Evolutionary conservation across 352 stramenopile genomes (phyloP).

Genomic region (Phytophthora hibernalis): DNA sequence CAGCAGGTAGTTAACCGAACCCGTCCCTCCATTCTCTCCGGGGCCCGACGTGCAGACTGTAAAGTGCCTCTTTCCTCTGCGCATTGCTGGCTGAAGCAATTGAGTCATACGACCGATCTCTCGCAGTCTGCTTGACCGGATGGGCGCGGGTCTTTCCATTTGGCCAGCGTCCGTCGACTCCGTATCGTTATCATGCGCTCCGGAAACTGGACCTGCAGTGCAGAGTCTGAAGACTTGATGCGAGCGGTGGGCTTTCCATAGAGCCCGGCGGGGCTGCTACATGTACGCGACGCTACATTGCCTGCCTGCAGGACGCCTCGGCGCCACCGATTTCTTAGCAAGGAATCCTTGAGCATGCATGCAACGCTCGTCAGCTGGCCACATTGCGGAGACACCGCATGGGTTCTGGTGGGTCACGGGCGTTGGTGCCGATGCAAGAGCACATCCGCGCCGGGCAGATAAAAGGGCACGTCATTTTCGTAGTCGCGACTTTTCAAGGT

Average conservation of each 20-base stretch:
- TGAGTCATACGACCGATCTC: constrained; percentile 10
- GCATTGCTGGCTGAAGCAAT: constrained; percentile 9
- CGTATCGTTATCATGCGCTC: constrained; percentile 30
- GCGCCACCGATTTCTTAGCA: constrained; percentile 12
- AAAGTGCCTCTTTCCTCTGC: constrained; percentile 29
- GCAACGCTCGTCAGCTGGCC: not conserved
- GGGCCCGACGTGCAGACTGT: not conserved
- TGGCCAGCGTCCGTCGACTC: constrained; percentile 1
- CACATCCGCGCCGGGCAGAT: constrained; percentile 13
- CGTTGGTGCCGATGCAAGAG: constrained; percentile 4
- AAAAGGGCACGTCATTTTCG: constrained; percentile 17
- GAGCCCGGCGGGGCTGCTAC: not conserved
- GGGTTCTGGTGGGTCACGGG: constrained; percentile 14
- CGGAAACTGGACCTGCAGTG: constrained; percentile 18
- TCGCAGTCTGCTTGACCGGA: constrained; percentile 2
- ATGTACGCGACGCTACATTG: not conserved
- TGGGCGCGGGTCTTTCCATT: constrained; percentile 23
- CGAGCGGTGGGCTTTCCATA: constrained; percentile 13
- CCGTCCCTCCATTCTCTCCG: constrained; percentile 11
- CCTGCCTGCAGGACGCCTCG: not conserved
- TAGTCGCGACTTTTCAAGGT: constrained; percentile 35
- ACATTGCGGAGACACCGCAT: constrained; percentile 24
- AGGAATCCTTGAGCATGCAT: too few relatives aligned
- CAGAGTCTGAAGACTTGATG: constrained; percentile 21
- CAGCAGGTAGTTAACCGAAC: not conserved